Base-by-base conservation (phyloP, 345 rosid species). In the Tarenaya hassleriana region DNA sequence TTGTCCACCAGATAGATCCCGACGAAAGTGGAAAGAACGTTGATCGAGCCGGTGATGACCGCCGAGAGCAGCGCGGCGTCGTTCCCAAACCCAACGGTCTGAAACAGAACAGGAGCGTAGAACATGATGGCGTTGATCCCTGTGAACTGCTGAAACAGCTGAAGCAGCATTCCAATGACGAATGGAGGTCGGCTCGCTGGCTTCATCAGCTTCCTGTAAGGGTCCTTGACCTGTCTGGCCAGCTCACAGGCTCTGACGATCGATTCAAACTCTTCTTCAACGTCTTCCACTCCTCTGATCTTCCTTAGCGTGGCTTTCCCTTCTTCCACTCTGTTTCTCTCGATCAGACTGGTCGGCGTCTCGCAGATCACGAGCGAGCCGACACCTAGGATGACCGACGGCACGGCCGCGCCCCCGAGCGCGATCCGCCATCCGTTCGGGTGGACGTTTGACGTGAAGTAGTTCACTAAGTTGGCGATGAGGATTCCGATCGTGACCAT, bases 301-400 rank as follows among this genome's bases (percentile, higher is more conserved):
- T 65, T 78, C 41, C 64, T 62, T 9, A 83, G 65, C 0, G 56
- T 58, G 6, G 53, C 56, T 41, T 58, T 74, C 18, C 82, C 92
- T 48, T 74, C 35, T 33, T 75, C 84, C 16, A 60, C 4, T 43
- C 71, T 68, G 15, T 65, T 21, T 7, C 75, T 72, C 64, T 80
- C 87, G 50, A 83, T 64, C 32, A 83, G 80, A 64, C 87, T 80
- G 0, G 82, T 74, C 1, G 92, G 92, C 0, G 87, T 83, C 53
- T 80, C 86, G 8, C 72, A 63, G 52, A 83, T 69, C 33, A 58
- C 34, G 0, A 80, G 5, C 2, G 87, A 76, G 7, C 87, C 86
- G 0, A 80, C 0, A 19, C 59, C 62, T 19, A 83, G 75, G 38
- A 80, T 8, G 7, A 71, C 0, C 2, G 92, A 77, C 0, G 92